phyloP scores from a whole-genome alignment of 2,329 filamentous ascomycete species.

The Colletotrichum sp. region DNA sequence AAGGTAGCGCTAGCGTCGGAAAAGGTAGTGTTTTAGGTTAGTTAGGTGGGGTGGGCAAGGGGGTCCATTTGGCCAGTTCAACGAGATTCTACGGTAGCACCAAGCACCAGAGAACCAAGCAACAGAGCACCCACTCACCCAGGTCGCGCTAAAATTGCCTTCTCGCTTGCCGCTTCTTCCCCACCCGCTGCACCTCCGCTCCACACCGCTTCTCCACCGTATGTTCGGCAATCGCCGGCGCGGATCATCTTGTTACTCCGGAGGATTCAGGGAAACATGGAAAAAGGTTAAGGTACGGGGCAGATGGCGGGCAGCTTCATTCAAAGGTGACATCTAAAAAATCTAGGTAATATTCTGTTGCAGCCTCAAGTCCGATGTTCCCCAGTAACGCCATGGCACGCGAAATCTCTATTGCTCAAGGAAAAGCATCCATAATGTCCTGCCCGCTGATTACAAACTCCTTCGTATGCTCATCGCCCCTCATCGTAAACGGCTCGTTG shows the following conservation, averaged over 20 bases:
- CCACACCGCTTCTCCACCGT: neutral
- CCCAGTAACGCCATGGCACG: neutral
- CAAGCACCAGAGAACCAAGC: neutral
- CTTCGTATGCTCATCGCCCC: neutral
- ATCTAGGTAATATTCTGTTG: neutral
- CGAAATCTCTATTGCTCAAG: neutral
- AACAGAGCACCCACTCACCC: neutral
- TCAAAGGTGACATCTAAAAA: too few species aligned
- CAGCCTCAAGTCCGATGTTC: too few species aligned
- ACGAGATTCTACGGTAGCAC: neutral
- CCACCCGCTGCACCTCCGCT: neutral
- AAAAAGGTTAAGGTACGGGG: neutral
- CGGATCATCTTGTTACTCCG: neutral
- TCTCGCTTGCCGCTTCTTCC: neutral
- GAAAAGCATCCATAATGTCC: neutral
- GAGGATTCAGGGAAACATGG: neutral
- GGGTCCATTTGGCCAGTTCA: too few species aligned
- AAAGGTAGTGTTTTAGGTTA: too few species aligned
- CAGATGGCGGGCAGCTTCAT: neutral
- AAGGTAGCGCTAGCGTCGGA: too few species aligned
- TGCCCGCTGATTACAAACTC: neutral
- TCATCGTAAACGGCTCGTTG: neutral
- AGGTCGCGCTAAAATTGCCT: neutral
- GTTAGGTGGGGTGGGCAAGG: too few species aligned
- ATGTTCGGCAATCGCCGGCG: slow-evolving; percentile 3